Evolutionary conservation across 2,329 filamentous ascomycete species (phyloP).

Genomic region (Fusarium pseudocircinatum): DNA sequence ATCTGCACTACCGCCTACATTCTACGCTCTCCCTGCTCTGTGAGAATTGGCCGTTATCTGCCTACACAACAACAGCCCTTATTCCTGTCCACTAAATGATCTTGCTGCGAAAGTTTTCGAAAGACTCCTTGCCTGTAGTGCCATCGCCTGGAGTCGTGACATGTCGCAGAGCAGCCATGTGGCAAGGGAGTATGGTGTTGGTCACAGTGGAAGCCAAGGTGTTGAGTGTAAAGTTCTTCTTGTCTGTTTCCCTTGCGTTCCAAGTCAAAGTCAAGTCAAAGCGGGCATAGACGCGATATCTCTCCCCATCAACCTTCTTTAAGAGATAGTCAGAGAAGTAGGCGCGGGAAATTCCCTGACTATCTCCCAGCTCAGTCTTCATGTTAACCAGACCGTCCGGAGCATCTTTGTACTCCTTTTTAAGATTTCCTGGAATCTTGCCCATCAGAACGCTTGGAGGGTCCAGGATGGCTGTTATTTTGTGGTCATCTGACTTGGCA

Average conservation of each 20-base stretch:
- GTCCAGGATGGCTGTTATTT: not conserved
- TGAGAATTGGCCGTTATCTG: too few relatives aligned
- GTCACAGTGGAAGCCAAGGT: not conserved
- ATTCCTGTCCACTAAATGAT: not conserved
- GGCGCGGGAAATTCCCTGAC: not conserved
- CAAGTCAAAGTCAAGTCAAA: not conserved
- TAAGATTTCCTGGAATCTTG: too few relatives aligned
- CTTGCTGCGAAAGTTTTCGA: fast-evolving
- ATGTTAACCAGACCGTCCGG: not conserved
- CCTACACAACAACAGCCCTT: not conserved
- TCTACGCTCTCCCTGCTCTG: too few relatives aligned
- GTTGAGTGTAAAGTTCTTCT: not conserved
- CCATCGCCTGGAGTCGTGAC: not conserved
- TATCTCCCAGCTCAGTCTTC: not conserved
- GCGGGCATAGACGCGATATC: not conserved
- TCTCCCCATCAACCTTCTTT: not conserved
- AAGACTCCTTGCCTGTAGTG: not conserved
- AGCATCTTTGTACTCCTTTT: not conserved
- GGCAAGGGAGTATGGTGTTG: not conserved
- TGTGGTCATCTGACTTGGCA: not conserved
- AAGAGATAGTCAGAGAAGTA: not conserved
- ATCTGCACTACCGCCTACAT: not conserved
- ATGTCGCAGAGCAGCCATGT: not conserved
- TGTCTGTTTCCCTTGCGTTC: not conserved
- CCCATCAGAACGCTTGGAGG: not conserved